A percentile compares a stretch with the other conserved stretches of the same genome.
Conservation (phyloP, 1,139 yeast species). For the Citeromyces hawaiiensis region DNA sequence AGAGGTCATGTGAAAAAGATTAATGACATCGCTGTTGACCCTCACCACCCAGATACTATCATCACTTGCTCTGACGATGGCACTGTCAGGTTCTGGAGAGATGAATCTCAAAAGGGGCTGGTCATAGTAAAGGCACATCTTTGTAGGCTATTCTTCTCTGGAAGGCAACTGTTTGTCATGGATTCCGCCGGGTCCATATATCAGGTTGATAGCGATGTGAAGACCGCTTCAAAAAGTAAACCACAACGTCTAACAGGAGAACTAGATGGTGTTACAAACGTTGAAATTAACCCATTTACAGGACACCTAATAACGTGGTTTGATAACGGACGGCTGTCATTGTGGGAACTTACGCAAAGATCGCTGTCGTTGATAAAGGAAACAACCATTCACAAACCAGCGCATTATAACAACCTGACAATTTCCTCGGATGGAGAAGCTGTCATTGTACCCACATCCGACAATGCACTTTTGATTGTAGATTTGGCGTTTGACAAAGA, state of each 20-base stretch:
- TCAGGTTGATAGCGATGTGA: slow-evolving; percentile 3
- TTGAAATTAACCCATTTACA: slow-evolving; percentile 2
- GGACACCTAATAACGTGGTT: slow-evolving; percentile 2
- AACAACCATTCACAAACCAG: slow-evolving; percentile 17
- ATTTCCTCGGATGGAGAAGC: slow-evolving; percentile 15
- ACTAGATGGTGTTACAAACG: background rate
- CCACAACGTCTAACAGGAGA: background rate
- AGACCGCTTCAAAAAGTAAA: slow-evolving; percentile 1
- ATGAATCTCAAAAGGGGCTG: slow-evolving; percentile 7
- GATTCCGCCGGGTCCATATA: slow-evolving; percentile 2
- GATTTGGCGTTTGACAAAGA: background rate
- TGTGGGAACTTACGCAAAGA: slow-evolving; percentile 10
- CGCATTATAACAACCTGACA: slow-evolving; percentile 10
- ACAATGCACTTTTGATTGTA: background rate
- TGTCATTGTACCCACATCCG: slow-evolving; percentile 6
- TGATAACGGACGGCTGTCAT: background rate
- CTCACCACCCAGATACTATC: slow-evolving; percentile 2
- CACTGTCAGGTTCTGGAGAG: slow-evolving; percentile 14
- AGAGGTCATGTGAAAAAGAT: slow-evolving; percentile 12
- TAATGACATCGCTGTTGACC: slow-evolving; percentile 8
- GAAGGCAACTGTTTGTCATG: background rate
- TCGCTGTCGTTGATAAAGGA: slow-evolving; percentile 15
- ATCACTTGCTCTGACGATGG: slow-evolving; percentile 12
- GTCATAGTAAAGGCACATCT: slow-evolving; percentile 3
- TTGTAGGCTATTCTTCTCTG: background rate